These are phyloP conservation scores for Nitzschia sp. DNA, from an alignment of 108 stramenopile genomes.

Conservation along the genomic window DNA sequence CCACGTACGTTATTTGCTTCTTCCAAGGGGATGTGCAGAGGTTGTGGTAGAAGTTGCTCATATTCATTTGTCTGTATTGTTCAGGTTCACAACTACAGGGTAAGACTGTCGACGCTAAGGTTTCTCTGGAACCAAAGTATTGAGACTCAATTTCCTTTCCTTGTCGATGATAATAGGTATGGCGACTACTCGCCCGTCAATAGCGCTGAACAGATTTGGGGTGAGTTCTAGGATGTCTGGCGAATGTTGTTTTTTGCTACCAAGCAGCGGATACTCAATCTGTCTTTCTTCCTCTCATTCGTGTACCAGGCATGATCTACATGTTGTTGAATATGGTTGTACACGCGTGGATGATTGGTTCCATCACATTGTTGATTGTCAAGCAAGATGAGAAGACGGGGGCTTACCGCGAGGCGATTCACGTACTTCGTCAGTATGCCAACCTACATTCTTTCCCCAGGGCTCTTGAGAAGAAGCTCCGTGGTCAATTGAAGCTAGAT, in stretches of 20 bases:
- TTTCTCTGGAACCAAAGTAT: not conserved
- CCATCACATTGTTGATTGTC: slow-evolving; percentile 58
- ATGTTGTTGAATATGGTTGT: slow-evolving; percentile 53
- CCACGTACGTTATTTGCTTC: slow-evolving; percentile 31
- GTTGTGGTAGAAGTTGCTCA: too few species aligned
- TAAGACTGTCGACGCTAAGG: not conserved
- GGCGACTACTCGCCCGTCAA: slow-evolving; percentile 63
- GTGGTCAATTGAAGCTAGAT: slow-evolving; percentile 44
- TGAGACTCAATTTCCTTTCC: too few species aligned
- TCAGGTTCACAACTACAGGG: not conserved
- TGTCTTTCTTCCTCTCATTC: not conserved
- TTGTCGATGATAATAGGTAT: too few species aligned
- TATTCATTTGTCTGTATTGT: not conserved
- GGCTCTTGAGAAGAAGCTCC: slow-evolving; percentile 22
- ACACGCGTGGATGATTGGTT: slow-evolving; percentile 63
- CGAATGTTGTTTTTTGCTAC: not conserved
- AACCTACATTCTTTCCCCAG: slow-evolving; percentile 31
- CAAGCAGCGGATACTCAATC: not conserved
- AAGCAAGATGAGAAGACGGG: slow-evolving; percentile 61
- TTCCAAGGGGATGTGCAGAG: too few species aligned
- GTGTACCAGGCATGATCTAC: slow-evolving; percentile 38
- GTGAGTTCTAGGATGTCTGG: too few species aligned
- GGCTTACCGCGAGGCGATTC: slow-evolving; percentile 38
- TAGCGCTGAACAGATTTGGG: slow-evolving; percentile 44
- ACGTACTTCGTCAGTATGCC: slow-evolving; percentile 36